Percentiles rank a stretch among this genome's conserved stretches.
These are phyloP conservation scores for Vinca minor DNA, from an alignment of 257 asterid species.

Conservation along the genomic window DNA sequence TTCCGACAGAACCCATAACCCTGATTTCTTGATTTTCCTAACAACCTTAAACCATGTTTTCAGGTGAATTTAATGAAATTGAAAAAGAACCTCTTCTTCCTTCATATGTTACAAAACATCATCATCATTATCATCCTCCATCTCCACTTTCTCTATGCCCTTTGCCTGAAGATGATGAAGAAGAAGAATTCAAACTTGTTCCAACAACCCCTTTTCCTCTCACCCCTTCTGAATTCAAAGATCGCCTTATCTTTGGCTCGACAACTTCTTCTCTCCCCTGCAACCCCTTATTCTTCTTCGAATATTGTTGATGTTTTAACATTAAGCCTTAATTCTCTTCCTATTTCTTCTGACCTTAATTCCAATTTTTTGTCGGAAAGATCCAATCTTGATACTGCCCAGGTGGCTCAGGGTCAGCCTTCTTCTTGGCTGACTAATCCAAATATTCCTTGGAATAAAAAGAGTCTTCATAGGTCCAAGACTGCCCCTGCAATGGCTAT, in stretches of 20 bases:
- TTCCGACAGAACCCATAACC: background rate
- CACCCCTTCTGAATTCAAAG: conserved; percentile 70
- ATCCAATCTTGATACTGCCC: conserved; percentile 33
- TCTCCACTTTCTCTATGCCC: conserved; percentile 48
- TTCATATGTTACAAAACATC: conserved; percentile 23
- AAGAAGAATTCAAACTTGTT: too few relatives aligned
- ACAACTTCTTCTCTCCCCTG: too few relatives aligned
- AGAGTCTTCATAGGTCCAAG: conserved; percentile 67
- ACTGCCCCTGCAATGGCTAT: conserved; percentile 89
- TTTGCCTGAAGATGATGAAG: conserved; percentile 53
- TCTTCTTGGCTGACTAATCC: conserved; percentile 60
- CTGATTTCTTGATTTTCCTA: conserved; percentile 16
- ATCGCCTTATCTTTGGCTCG: too few relatives aligned
- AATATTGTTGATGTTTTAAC: conserved; percentile 40
- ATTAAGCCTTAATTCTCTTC: conserved; percentile 23
- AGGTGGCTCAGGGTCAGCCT: conserved; percentile 23
- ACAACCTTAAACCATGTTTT: conserved; percentile 4
- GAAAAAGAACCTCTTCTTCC: conserved; percentile 73
- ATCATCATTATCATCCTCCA: conserved; percentile 22
- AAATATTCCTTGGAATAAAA: conserved; percentile 35
- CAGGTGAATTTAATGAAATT: conserved; percentile 33
- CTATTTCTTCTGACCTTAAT: conserved; percentile 16
- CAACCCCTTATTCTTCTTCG: conserved; percentile 26
- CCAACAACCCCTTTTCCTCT: conserved; percentile 33
- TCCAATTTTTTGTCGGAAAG: background rate